Base-by-base conservation (phyloP, 2,329 filamentous ascomycete genomes). In the Fusarium cyanostomum region DNA sequence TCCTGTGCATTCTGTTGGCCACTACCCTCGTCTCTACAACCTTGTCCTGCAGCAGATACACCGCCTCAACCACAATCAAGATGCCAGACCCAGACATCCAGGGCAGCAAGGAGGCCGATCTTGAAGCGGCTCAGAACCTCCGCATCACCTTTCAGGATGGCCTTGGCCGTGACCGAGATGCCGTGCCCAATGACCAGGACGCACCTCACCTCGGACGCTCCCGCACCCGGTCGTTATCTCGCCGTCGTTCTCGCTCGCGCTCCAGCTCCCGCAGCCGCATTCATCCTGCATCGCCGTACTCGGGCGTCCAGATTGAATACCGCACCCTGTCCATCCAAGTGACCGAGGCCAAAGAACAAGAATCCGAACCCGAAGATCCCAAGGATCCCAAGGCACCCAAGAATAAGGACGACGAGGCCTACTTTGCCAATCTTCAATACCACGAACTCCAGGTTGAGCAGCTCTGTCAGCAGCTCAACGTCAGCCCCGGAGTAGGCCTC, bases 311-410 rank as follows among this genome's bases (percentile, higher is more conserved):
- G 34, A 79, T 79, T 50, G 74, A 77, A 52, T 79, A 79, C 56
- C 76, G 76, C n/a, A 78, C 76, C 13, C 62, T 79, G 6, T 79
- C 77, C 39, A 78, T 78, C 51, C 75, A 78, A 10, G 75, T 78
- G 7, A 72, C 73, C 55, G 76, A 79, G 66, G 75, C 75, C 39
- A 76, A 73, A 28, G 61, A 71, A 33, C 60, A 68, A 34, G 73
- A 74, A 7, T 35, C 49, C 4, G 59, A 65, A 1, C 12, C 30
- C 8, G 56, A 57, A 10, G 64, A 62, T 0, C 10, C 13, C 37
- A 59, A 62, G 24, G 70, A 71, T 21, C 10, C 53, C 24, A 74
- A 72, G 30, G 62, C 57, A 2, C 52, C 64, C 16, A 72, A 75
- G 7, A 72, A 70, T 8, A 75, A 74, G 26, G 71, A 74, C 5